phyloP scores from a whole-genome alignment of 257 asterid species.

The Capsicum chinense region DNA sequence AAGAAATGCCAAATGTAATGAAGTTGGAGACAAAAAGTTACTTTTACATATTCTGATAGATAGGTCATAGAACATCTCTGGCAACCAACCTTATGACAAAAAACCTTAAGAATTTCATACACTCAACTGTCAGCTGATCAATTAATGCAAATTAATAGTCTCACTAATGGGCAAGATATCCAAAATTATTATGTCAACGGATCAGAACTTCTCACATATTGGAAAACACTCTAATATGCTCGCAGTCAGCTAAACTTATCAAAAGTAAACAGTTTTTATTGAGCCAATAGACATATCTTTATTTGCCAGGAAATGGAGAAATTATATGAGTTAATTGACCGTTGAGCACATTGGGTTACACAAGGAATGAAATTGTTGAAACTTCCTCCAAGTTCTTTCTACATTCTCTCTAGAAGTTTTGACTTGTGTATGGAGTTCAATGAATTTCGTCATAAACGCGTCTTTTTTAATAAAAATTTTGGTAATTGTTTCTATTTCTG shows the following conservation, averaged over 20 bases:
- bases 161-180: not conserved
- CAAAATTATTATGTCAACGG: slow-evolving; percentile 7
- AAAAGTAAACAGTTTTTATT: not conserved
- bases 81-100: not conserved
- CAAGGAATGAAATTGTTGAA: not conserved
- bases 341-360: not conserved
- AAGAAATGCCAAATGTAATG: not conserved
- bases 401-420: not conserved
- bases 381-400: slow-evolving; percentile 6
- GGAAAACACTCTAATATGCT: not conserved
- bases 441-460: not conserved
- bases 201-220: not conserved
- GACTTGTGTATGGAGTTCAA: not conserved
- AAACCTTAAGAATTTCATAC: not conserved
- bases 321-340: not conserved
- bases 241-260: not conserved
- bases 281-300: not conserved
- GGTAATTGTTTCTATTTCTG: too few relatives aligned
- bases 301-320: not conserved
- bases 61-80: not conserved
- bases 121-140: slow-evolving; percentile 16
- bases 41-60: not conserved
- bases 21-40: not conserved
- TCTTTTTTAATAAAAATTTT: not conserved
- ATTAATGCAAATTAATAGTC: not conserved